Evolutionary conservation across 2,329 filamentous ascomycete species (phyloP).

Genomic region (Gyromitra esculenta): DNA sequence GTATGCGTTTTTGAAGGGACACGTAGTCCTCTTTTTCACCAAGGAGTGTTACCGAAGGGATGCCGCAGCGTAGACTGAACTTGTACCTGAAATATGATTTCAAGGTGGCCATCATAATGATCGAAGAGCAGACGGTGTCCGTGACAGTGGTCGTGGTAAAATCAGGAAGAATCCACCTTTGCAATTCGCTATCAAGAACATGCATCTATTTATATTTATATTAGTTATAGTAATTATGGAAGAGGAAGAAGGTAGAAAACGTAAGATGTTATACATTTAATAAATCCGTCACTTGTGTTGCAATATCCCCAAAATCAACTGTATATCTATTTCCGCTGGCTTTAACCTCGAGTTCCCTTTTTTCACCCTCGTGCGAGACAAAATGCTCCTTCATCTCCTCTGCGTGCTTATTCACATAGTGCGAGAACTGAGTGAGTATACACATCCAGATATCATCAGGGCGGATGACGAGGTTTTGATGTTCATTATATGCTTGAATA

Average conservation of each 20-base stretch:
- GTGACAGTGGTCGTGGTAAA: constrained; percentile 65
- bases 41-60: constrained; percentile 66
- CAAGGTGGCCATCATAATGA: constrained; percentile 66
- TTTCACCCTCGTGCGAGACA: constrained; percentile 61
- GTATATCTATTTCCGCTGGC: constrained; percentile 52
- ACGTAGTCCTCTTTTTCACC: constrained; percentile 65
- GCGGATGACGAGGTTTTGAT: constrained; percentile 64
- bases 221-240: not conserved
- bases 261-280: constrained; percentile 57
- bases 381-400: constrained; percentile 63
- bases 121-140: constrained; percentile 63
- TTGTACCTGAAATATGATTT: constrained; percentile 65
- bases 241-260: not conserved
- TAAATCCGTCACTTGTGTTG: constrained; percentile 60
- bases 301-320: constrained; percentile 59
- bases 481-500: constrained; percentile 64
- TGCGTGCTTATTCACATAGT: constrained; percentile 64
- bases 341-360: constrained; percentile 61
- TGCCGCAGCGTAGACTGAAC: constrained; percentile 61
- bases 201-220: constrained; percentile 58
- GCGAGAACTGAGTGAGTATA: constrained; percentile 64
- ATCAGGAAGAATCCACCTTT: constrained; percentile 65
- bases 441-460: constrained; percentile 68
- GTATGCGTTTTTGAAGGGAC: constrained; percentile 62
- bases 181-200: constrained; percentile 62